A percentile compares a stretch with the other conserved stretches of the same genome.
Evolutionary conservation across 148 eudicot species (phyloP).

Genomic region (Vaccinium vitisidaea): DNA sequence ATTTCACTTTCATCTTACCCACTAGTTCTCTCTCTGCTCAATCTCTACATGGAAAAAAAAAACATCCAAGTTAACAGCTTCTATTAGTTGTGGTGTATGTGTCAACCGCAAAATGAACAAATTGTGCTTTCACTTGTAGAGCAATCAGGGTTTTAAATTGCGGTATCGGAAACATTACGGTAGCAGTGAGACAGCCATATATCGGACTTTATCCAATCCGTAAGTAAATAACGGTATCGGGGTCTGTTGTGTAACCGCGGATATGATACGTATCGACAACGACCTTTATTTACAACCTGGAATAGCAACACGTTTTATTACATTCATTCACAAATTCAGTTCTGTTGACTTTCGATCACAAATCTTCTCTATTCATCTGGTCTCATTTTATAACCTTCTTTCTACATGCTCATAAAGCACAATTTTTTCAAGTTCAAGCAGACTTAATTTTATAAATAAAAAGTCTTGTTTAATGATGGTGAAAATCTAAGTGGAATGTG

Average conservation of each 20-base stretch:
- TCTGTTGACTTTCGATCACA: not conserved
- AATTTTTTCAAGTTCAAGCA: not conserved
- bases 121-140: not conserved
- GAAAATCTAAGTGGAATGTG: not conserved
- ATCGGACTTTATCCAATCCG: no score
- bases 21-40: not conserved
- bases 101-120: not conserved
- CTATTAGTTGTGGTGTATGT: not conserved
- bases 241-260: no score
- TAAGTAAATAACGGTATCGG: no score
- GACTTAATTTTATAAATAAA: not conserved
- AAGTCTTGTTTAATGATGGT: not conserved
- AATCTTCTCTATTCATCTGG: not conserved
- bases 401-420: not conserved
- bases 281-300: no score
- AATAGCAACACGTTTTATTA: not conserved
- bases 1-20: slow-evolving; percentile 8
- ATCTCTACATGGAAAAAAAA: not conserved
- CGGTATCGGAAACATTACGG: no score
- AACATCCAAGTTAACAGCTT: not conserved
- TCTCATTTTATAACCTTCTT: not conserved
- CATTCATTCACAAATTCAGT: not conserved
- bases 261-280: no score
- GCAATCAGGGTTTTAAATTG: no score
- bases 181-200: no score